Percentiles rank a stretch among this genome's conserved stretches.
Evolutionary conservation across 1,139 yeast genomes (phyloP).

Genomic region (Sugiyamaella pinicola): DNA sequence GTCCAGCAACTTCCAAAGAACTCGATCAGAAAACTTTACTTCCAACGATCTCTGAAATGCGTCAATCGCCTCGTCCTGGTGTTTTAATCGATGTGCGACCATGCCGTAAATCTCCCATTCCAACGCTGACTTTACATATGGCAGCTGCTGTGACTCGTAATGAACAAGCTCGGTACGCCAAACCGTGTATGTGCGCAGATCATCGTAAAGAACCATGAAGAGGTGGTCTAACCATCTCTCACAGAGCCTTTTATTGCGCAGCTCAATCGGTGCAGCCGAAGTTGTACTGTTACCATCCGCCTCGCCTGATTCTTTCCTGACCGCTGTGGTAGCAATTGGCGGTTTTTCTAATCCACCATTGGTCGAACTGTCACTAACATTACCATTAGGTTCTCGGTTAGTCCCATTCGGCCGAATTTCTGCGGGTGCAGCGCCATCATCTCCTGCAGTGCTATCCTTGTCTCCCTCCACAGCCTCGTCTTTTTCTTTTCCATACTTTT

Average conservation of each 20-base stretch:
- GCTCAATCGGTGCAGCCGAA: conserved; percentile 10
- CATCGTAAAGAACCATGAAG: conserved; percentile 85
- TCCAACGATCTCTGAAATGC: conserved; percentile 75
- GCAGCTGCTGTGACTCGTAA: conserved; percentile 73
- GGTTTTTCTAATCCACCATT: conserved; percentile 25
- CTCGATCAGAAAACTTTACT: conserved; percentile 80
- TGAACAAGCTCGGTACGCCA: conserved; percentile 93
- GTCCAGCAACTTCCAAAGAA: conserved; percentile 72
- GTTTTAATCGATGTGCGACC: conserved; percentile 76
- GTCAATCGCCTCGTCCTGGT: conserved; percentile 75
- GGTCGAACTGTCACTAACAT: neutral
- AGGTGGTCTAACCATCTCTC: conserved; percentile 94
- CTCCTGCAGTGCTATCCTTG: neutral
- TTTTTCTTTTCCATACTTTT: too few species aligned
- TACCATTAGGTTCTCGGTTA: neutral
- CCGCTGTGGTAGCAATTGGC: conserved; percentile 21
- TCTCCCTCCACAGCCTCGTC: too few species aligned
- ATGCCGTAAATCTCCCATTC: conserved; percentile 95
- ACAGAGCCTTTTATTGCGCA: conserved; percentile 78
- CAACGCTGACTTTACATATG: conserved; percentile 73
- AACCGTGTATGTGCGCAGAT: conserved; percentile 77
- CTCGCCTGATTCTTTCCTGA: conserved; percentile 11
- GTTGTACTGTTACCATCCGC: conserved; percentile 2
- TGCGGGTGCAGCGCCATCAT: neutral
- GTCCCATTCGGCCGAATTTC: neutral